Percentiles rank a stretch among this genome's conserved stretches.
Conservation (phyloP, 2,329 filamentous ascomycete species). For the Cordyceps cicadae region DNA sequence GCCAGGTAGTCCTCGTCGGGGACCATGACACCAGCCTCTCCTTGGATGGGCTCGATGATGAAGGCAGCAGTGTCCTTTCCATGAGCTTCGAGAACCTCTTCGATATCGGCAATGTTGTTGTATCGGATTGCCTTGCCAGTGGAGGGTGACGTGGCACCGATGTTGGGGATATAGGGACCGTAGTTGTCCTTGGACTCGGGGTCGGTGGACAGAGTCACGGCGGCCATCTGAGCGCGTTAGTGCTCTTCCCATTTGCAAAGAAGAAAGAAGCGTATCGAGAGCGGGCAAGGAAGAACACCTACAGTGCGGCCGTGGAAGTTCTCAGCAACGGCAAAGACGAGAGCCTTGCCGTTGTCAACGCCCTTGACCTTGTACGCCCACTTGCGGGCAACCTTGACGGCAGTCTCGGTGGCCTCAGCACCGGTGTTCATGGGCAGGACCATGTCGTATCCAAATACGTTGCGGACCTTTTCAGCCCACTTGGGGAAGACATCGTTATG, state of each 20-base stretch:
- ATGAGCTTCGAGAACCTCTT: conserved; percentile 68
- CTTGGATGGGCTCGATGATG: conserved; percentile 93
- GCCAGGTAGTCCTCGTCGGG: conserved; percentile 82
- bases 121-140: conserved; percentile 73
- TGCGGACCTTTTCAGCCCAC: conserved; percentile 86
- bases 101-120: conserved; percentile 75
- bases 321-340: conserved; percentile 76
- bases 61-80: conserved; percentile 84
- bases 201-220: conserved; percentile 91
- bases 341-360: conserved; percentile 73
- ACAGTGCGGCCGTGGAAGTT: conserved; percentile 97
- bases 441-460: conserved; percentile 93
- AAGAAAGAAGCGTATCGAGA: neutral
- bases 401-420: conserved; percentile 91
- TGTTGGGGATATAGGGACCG: conserved; percentile 85
- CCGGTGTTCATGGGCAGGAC: conserved; percentile 97
- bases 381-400: conserved; percentile 90
- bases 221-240: conserved; percentile 59
- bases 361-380: conserved; percentile 97
- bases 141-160: conserved; percentile 67
- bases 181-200: conserved; percentile 96
- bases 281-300: conserved; percentile 28
- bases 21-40: conserved; percentile 93
- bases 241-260: neutral
- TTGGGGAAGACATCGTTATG: conserved; percentile 97